Conservation (phyloP, 495 filamentous ascomycete species). For the Penicillium desertorum region DNA sequence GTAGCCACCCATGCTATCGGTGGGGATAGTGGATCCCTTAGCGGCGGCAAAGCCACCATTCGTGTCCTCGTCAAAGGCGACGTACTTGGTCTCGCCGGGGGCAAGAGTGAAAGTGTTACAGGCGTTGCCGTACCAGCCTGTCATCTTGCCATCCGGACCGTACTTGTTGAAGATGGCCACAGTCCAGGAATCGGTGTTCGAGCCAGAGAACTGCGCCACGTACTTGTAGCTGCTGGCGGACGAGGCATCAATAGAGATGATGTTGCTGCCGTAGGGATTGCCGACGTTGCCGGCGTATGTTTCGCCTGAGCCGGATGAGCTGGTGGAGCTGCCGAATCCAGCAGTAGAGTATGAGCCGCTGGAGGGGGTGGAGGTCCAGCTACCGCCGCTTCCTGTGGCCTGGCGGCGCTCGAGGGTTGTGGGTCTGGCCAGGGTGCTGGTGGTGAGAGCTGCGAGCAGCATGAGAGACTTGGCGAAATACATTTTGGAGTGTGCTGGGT, state of each 20-base stretch:
- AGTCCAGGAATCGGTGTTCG: constrained; percentile 37
- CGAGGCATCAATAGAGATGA: constrained; percentile 40
- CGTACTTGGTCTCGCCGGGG: constrained; percentile 42
- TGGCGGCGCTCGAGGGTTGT: constrained; percentile 32
- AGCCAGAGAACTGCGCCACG: constrained; percentile 47
- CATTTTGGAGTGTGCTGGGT: constrained; percentile 26
- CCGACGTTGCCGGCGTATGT: constrained; percentile 51
- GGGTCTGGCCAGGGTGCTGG: constrained; percentile 26
- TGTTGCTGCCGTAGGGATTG: constrained; percentile 53
- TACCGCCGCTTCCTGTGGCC: constrained; percentile 16
- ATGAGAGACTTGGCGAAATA: constrained; percentile 39
- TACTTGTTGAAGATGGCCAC: constrained; percentile 57
- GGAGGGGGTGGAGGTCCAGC: constrained; percentile 28
- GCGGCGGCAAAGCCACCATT: constrained; percentile 42
- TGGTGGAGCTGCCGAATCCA: constrained; percentile 37
- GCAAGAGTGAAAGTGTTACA: constrained; percentile 43
- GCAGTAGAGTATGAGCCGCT: constrained; percentile 26
- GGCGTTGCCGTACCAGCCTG: constrained; percentile 43
- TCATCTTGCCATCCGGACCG: constrained; percentile 37
- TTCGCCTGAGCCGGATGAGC: constrained; percentile 27
- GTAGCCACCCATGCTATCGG: constrained; percentile 34
- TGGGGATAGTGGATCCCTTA: constrained; percentile 34
- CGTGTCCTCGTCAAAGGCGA: constrained; percentile 49
- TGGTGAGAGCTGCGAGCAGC: constrained; percentile 39
- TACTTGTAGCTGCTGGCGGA: constrained; percentile 43